These are phyloP conservation scores for Mycena latifolia DNA, from an alignment of 768 basidiomycete species.

Conservation along the genomic window DNA sequence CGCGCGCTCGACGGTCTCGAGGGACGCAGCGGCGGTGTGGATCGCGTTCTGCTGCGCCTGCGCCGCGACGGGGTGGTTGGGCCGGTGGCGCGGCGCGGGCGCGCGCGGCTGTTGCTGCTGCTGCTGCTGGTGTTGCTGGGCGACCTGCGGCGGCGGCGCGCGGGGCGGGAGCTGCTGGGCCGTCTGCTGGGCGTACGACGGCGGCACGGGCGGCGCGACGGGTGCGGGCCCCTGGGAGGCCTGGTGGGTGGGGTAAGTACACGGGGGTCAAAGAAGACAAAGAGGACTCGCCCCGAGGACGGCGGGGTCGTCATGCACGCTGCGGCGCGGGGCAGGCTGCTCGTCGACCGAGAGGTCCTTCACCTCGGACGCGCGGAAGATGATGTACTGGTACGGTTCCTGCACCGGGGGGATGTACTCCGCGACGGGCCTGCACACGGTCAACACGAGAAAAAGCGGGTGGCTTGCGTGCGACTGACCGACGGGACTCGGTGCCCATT, in stretches of 20 bases:
- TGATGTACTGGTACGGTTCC: constrained; percentile 90
- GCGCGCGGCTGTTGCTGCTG: constrained; percentile 41
- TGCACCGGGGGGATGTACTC: constrained; percentile 89
- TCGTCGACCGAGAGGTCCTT: constrained; percentile 92
- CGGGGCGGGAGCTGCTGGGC: constrained; percentile 24
- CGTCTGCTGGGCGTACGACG: constrained; percentile 34
- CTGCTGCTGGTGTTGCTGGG: constrained; percentile 3
- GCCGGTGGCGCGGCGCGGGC: constrained; percentile 45
- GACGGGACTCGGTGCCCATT: constrained; percentile 44
- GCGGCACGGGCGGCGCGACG: constrained; percentile 2
- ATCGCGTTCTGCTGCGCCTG: constrained; percentile 58
- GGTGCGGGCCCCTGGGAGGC: constrained; percentile 29
- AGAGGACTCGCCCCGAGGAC: constrained; percentile 71
- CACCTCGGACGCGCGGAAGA: constrained; percentile 91
- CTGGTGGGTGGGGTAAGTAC: constrained; percentile 8
- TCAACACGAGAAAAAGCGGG: neutral
- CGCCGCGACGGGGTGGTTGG: constrained; percentile 29
- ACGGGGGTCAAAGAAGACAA: neutral
- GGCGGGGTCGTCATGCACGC: constrained; percentile 87
- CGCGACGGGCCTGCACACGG: constrained; percentile 65
- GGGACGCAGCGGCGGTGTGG: constrained; percentile 79
- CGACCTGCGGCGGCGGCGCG: constrained; percentile 7
- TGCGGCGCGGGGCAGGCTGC: constrained; percentile 62
- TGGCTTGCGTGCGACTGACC: constrained; percentile 58
- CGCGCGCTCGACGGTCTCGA: constrained; percentile 74